Evolutionary conservation across 78 protist genomes (phyloP), one percentile per base, ranked within the genome.

Genomic region (Mastigamoeba balamuthi): DNA sequence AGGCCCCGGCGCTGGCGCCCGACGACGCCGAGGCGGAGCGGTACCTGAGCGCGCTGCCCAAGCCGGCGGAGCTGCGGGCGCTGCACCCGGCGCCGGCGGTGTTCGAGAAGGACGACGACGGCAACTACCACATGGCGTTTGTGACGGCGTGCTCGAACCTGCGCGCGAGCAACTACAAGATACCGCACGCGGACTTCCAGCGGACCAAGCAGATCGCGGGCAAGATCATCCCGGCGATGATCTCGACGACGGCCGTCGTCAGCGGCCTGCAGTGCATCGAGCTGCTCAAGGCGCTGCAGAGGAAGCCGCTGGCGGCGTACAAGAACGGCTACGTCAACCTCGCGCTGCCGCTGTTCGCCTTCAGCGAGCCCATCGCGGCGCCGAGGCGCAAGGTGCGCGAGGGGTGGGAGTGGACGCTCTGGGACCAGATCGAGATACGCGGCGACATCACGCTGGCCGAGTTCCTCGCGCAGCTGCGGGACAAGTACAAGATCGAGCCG

Each of bases 191-290:
- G 30, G 75, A 77, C 33, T 64, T 40, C 42, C 84, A 85, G 66
- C 75, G 76, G 73, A 82, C 94, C 71, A 96, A 91, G 91, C 80
- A 70, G 53, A 95, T 97, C 64, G 99, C 99, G 0, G 99, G 99
- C 67, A 82, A 85, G 85, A 97, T 99, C 89, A 98, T 98, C 78
- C 99, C 99, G 4, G 99, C 99, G 36, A 91, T 99, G 58, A 97
- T 98, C 40, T 97, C 99, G 9, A 99, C 99, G 37, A 99, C 99
- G 7, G 97, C 99, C n/a, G 28, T 87, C 8, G 97, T 96, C 28
- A 73, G 96, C 38, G 99, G 99, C 69, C 58, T 83, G 9, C 78
- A 76, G 36, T 75, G 83, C 84, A 43, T 95, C 8, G 99, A 97
- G 85, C 53, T 94, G 40, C 71, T 69, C 81, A 97, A 97, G 91